Evolutionary conservation across 2,329 filamentous ascomycete species (phyloP).

Genomic region (Fusarium dimerum): DNA sequence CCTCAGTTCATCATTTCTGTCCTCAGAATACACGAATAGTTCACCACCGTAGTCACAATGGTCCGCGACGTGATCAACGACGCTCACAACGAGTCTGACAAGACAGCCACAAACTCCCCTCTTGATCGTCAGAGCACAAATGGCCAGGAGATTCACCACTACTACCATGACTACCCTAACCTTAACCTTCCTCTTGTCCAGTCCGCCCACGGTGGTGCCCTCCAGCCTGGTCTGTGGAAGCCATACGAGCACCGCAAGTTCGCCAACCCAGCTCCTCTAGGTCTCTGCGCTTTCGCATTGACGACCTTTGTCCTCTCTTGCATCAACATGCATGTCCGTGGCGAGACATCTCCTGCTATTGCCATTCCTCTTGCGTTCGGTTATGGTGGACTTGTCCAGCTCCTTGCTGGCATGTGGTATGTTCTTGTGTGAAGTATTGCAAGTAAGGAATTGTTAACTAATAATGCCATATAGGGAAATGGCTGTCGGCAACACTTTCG

Average conservation of each 20-base stretch:
- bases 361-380: slow-evolving; percentile 70
- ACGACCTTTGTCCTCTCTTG: slow-evolving; percentile 79
- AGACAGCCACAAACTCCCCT: slow-evolving; percentile 12
- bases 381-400: slow-evolving; percentile 74
- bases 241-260: slow-evolving; percentile 68
- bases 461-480: slow-evolving; percentile 63
- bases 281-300: slow-evolving; percentile 76
- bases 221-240: slow-evolving; percentile 70
- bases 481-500: slow-evolving; percentile 84
- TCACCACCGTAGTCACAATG: slow-evolving; percentile 12
- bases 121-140: slow-evolving; percentile 20
- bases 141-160: slow-evolving; percentile 24
- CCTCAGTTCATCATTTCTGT: no score
- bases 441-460: neutral
- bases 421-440: slow-evolving; percentile 31
- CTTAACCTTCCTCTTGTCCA: slow-evolving; percentile 27
- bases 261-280: slow-evolving; percentile 77
- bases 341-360: slow-evolving; percentile 62
- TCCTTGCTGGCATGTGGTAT: slow-evolving; percentile 85
- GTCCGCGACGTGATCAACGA: slow-evolving; percentile 22
- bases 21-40: no score
- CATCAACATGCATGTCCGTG: slow-evolving; percentile 69
- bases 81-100: slow-evolving; percentile 25
- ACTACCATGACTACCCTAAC: slow-evolving; percentile 29
- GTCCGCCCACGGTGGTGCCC: slow-evolving; percentile 67